Evolutionary conservation across 805 yeast genomes (phyloP), one percentile per base, ranked within the genome.

Genomic region (Isabelozyma rhagii): DNA sequence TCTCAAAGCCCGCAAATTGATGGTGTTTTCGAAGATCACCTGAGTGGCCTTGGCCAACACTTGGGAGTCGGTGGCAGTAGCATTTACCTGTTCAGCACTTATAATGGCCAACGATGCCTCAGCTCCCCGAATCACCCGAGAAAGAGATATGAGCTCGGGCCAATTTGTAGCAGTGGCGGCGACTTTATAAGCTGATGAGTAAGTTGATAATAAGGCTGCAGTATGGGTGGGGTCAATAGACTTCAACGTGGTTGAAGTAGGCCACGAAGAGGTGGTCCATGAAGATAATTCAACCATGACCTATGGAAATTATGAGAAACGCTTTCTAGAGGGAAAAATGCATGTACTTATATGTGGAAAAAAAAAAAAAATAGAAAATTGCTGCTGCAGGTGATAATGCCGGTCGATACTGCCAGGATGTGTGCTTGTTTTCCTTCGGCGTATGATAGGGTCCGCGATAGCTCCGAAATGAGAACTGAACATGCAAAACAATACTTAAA

Each of bases 101-200:
- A 71, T 56, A n/a, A 70, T 59, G 8, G 68, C 61, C 47, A 68
- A 54, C 3, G 76, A 71, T 1, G 75, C 76, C 45, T 63, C 53
- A 6, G 73, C 75, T 2, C 75, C 75, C 39, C 75, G 53, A 8
- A 55, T 47, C 7, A 55, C 50, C 45, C 56, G 54, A 4, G 73
- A 66, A 18, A 62, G 58, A 3, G 62, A 53, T 4, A 45, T 28
- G 31, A 67, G 53, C 8, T 60, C 62, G 11, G 40, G 43, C 2
- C n/a, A 18, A 36, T 18, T 46, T 2, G 55, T 45, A 13, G 43
- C 55, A n/a, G 59, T 50, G 17, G 45, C 48, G 27, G 54, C 36
- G 49, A 43, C 48, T n/a, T 49, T 10, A 3, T 65, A 17, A 8
- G 45, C 70, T 1, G 62, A 56, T 2, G 59, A 18, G 21, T 50